Evolutionary conservation across 345 rosid genomes (phyloP).

Genomic region (Gossypium rotundifolium): DNA sequence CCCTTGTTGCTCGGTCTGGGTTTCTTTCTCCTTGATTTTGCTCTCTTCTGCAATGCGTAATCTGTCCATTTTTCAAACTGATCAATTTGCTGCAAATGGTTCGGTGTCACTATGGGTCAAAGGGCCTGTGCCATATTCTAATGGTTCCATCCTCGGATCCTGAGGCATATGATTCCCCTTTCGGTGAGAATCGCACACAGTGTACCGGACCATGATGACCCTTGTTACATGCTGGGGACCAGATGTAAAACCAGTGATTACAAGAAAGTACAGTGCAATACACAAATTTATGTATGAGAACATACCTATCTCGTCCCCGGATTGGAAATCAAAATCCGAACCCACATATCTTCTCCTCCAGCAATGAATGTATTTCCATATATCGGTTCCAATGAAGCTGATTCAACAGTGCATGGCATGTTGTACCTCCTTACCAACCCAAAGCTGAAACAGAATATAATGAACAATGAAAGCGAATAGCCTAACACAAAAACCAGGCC

Average conservation of each 20-base stretch:
- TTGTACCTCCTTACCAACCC: constrained; percentile 79
- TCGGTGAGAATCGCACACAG: constrained; percentile 83
- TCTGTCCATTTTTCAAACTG: constrained; percentile 8
- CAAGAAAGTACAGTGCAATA: not conserved
- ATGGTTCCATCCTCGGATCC: constrained; percentile 96
- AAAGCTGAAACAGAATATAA: constrained; percentile 35
- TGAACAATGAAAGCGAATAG: constrained; percentile 8
- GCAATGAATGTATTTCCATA: constrained; percentile 47
- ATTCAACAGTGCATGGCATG: constrained; percentile 77
- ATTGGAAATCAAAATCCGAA: constrained; percentile 53
- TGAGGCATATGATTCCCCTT: constrained; percentile 86
- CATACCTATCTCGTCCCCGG: constrained; percentile 63
- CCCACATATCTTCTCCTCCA: constrained; percentile 69
- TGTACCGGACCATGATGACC: constrained; percentile 99
- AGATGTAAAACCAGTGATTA: not conserved
- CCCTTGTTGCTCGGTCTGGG: not conserved
- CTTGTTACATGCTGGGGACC: constrained; percentile 71
- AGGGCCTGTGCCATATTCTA: constrained; percentile 55
- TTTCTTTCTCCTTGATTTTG: no score
- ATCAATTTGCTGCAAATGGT: constrained; percentile 18
- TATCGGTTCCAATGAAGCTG: constrained; percentile 64
- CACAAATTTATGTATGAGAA: not conserved
- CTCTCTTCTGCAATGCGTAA: not conserved
- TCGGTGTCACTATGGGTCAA: constrained; percentile 23
- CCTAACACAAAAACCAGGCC: not conserved